Base-by-base conservation (phyloP, 192 early-diverging fungal genomes). In the Coemansia sp. region DNA sequence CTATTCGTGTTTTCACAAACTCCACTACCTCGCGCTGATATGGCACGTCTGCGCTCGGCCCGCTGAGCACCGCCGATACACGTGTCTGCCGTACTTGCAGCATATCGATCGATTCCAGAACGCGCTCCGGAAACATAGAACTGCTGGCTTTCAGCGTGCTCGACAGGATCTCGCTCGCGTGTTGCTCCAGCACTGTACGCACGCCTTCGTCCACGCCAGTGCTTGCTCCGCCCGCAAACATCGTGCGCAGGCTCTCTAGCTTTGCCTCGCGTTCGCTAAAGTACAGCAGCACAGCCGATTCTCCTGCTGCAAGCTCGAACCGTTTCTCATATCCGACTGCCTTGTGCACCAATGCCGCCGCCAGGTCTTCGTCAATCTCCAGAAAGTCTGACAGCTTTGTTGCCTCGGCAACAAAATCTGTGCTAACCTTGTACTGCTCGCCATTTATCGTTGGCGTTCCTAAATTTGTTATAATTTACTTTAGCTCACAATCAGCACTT, bases 381-480 rank as follows among this genome's bases (percentile, higher is more conserved):
- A 97, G 79, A 61, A 92, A 83, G 69, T 94, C 92, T 2, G 92
- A 91, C 29, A 97, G 65, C 66, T 87, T 80, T 56, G 89, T 68
- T 7, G 85, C 85, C 27, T 86, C 82, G 15, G 76, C 59, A 60
- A 82, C 83, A 66, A 93, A 94, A 14, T 88, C 84, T n/a, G 76
- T 78, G 70, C 88, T 92, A 64, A 90, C 84, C 59, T 87, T 79
- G 65, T 82, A 78, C 27, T 75, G 60, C 37, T 76, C 83, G 32
- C 87, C 83, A 21, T 88, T 86, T 53, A 92, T 88, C 10, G 71
- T 62, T 17, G 79, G 70, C 5, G 79, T 76, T 0, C 68, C 67
- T 69, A 69, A 15, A n/a, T 8, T 27, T 11, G 1, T 0, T 8
- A 17, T 21, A 15, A 27, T 10, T 19, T 56, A 19, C 10, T 24